phyloP scores from a whole-genome alignment of 2,329 filamentous ascomycete species.

The Penicillium carneum region DNA sequence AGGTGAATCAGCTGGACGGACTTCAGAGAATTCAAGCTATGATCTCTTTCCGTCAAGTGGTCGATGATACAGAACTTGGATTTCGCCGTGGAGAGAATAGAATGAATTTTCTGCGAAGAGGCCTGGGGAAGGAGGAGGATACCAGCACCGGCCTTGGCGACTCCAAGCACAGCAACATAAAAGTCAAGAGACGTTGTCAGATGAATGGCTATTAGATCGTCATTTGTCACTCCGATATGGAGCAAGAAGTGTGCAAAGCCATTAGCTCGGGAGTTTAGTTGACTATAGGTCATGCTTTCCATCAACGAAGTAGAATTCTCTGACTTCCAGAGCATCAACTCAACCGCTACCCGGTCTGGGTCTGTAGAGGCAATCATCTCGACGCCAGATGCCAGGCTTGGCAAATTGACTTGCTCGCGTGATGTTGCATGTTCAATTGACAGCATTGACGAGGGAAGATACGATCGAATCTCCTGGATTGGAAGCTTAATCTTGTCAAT shows the following conservation, averaged over 20 bases:
- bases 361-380: slow-evolving; percentile 59
- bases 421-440: slow-evolving; percentile 60
- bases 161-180: slow-evolving; percentile 76
- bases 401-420: slow-evolving; percentile 44
- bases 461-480: slow-evolving; percentile 42
- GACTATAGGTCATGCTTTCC: slow-evolving; percentile 65
- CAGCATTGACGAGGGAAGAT: slow-evolving; percentile 45
- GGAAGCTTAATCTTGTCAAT: slow-evolving; percentile 46
- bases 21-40: slow-evolving; percentile 14
- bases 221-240: slow-evolving; percentile 55
- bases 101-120: slow-evolving; percentile 65
- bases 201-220: slow-evolving; percentile 72
- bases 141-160: slow-evolving; percentile 76
- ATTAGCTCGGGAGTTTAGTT: slow-evolving; percentile 71
- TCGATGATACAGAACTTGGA: slow-evolving; percentile 58
- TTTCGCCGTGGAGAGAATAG: slow-evolving; percentile 69
- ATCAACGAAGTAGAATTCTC: slow-evolving; percentile 38
- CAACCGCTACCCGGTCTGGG: slow-evolving; percentile 67
- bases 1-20: slow-evolving; percentile 27
- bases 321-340: slow-evolving; percentile 64
- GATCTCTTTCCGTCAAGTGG: slow-evolving; percentile 4
- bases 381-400: slow-evolving; percentile 62
- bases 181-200: slow-evolving; percentile 78
- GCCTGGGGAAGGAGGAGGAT: slow-evolving; percentile 83
- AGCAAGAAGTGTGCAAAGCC: slow-evolving; percentile 66